phyloP scores from a whole-genome alignment of 192 early-diverging fungal genomes.

The Backusella tarrabulga region DNA sequence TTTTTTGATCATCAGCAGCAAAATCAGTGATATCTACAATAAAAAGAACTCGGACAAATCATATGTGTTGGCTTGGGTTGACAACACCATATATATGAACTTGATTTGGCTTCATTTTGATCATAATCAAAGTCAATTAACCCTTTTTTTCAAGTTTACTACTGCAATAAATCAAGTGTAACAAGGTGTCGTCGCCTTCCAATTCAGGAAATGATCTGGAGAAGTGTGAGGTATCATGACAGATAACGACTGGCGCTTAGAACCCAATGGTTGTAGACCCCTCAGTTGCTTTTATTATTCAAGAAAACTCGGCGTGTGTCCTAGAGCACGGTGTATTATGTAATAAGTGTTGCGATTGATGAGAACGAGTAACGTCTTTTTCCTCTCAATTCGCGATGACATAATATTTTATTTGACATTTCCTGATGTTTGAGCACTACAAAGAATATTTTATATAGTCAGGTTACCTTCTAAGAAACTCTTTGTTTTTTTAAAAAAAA shows the following conservation, averaged over 20 bases:
- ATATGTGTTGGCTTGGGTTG: too few relatives aligned
- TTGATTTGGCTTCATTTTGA: too few relatives aligned
- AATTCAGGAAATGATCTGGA: background rate
- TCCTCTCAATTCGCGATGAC: background rate
- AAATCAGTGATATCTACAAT: too few relatives aligned
- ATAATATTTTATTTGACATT: constrained; percentile 5
- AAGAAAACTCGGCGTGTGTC: too few relatives aligned
- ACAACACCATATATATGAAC: too few relatives aligned
- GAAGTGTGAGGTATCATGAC: background rate
- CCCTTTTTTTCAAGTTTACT: too few relatives aligned
- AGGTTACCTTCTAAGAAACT: background rate
- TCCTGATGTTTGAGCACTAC: background rate
- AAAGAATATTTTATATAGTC: background rate
- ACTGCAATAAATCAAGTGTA: background rate
- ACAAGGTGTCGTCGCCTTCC: background rate
- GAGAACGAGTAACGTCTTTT: background rate
- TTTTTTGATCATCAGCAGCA: too few relatives aligned
- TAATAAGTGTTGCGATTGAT: background rate
- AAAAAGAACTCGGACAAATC: too few relatives aligned
- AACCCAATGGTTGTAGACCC: background rate
- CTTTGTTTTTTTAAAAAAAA: background rate
- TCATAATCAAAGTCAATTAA: too few relatives aligned
- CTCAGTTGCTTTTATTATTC: background rate
- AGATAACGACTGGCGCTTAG: background rate
- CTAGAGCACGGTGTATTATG: background rate